phyloP scores from a whole-genome alignment of 2,329 filamentous ascomycete species.

The Botrytis squamosa region DNA sequence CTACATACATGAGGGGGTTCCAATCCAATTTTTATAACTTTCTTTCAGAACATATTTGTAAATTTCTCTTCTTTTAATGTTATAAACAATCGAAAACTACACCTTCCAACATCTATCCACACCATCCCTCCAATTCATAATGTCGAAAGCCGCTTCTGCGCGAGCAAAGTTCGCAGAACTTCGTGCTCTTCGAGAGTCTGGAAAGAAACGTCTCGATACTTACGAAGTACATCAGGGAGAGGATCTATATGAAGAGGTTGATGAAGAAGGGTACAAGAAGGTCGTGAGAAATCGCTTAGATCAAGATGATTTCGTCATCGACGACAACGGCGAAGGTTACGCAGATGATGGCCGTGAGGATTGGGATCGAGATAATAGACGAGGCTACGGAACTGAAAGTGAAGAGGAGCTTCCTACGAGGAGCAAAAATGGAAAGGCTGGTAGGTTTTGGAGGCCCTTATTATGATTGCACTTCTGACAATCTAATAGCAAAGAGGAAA shows the following conservation, averaged over 20 bases:
- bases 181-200: constrained; percentile 76
- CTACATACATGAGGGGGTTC: neutral
- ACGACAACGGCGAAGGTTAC: constrained; percentile 96
- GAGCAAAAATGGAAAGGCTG: constrained; percentile 50
- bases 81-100: neutral
- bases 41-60: neutral
- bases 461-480: neutral
- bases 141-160: constrained; percentile 39
- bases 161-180: constrained; percentile 69
- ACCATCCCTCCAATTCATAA: constrained; percentile 26
- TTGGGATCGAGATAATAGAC: constrained; percentile 60
- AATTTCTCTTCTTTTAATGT: neutral
- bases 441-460: constrained; percentile 26
- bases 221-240: constrained; percentile 85
- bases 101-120: constrained; percentile 12
- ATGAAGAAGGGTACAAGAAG: constrained; percentile 96
- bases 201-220: constrained; percentile 84
- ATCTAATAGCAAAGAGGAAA: constrained; percentile 70
- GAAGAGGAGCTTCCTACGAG: constrained; percentile 60
- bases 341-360: constrained; percentile 95
- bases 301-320: constrained; percentile 95
- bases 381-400: constrained; percentile 70
- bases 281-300: constrained; percentile 86
- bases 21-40: neutral
- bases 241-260: constrained; percentile 90